A percentile compares a stretch with the other conserved stretches of the same genome.
Evolutionary conservation across 805 yeast species (phyloP).

Genomic region (Wickerhamiella shivajii): DNA sequence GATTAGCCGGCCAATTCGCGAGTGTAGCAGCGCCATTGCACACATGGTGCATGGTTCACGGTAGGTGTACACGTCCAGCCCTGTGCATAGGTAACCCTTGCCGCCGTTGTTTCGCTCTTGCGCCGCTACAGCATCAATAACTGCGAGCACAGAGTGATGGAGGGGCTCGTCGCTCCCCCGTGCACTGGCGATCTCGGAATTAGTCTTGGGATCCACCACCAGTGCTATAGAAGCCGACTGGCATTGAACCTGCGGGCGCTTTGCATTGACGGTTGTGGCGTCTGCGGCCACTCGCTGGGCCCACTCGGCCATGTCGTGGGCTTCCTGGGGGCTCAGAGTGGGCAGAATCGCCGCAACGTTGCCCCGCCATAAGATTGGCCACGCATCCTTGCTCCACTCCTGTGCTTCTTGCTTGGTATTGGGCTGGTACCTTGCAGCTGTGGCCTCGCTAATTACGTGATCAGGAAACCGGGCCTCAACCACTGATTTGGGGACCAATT

Average conservation of each 20-base stretch:
- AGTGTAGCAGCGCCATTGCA: slow-evolving; percentile 87
- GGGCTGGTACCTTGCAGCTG: slow-evolving; percentile 53
- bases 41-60: slow-evolving; percentile 98
- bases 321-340: slow-evolving; percentile 34
- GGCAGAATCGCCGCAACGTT: slow-evolving; percentile 43
- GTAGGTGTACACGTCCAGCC: slow-evolving; percentile 67
- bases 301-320: slow-evolving; percentile 28
- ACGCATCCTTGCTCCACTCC: slow-evolving; percentile 50
- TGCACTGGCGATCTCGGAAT: slow-evolving; percentile 31
- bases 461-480: slow-evolving; percentile 7
- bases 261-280: neutral
- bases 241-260: neutral
- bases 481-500: slow-evolving; percentile 8
- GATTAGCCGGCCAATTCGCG: slow-evolving; percentile 57
- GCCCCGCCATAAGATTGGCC: slow-evolving; percentile 95
- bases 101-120: slow-evolving; percentile 24
- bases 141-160: slow-evolving; percentile 60
- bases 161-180: slow-evolving; percentile 33
- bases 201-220: slow-evolving; percentile 10
- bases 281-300: slow-evolving; percentile 20
- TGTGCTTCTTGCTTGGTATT: slow-evolving; percentile 48
- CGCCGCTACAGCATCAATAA: slow-evolving; percentile 52
- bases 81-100: slow-evolving; percentile 50
- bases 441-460: slow-evolving; percentile 10
- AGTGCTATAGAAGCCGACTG: neutral